Evolutionary conservation across 768 basidiomycete genomes (phyloP).

Genomic region (Kondoa subrosea): DNA sequence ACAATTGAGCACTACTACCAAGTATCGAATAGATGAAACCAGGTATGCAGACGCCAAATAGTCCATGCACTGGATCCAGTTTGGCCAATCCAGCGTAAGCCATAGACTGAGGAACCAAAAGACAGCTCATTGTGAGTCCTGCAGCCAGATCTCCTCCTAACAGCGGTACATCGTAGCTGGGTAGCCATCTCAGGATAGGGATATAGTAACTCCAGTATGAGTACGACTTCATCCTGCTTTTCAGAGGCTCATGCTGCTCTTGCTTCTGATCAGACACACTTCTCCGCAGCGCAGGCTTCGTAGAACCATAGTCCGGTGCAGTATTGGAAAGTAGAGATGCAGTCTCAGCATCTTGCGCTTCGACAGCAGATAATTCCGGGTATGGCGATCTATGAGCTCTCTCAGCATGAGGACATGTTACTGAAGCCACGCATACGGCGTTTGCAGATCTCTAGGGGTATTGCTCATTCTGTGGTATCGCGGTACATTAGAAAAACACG

Average conservation of each 20-base stretch:
- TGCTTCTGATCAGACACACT: neutral
- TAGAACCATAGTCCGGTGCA: neutral
- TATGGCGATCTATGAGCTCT: neutral
- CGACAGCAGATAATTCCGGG: neutral
- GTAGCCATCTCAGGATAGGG: slow-evolving; percentile 25
- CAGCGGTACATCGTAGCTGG: slow-evolving; percentile 15
- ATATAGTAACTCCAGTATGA: slow-evolving; percentile 11
- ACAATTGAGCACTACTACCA: slow-evolving; percentile 27
- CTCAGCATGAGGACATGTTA: neutral
- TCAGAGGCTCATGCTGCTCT: neutral
- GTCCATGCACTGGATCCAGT: slow-evolving; percentile 23
- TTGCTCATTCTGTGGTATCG: neutral
- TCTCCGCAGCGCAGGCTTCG: neutral
- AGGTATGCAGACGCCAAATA: slow-evolving; percentile 26
- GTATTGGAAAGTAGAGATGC: neutral
- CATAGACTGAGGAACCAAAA: slow-evolving; percentile 27
- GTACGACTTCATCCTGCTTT: neutral
- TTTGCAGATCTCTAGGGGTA: neutral
- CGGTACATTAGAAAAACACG: no score
- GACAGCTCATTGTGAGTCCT: slow-evolving; percentile 23
- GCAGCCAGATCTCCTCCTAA: slow-evolving; percentile 23
- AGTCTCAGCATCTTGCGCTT: neutral
- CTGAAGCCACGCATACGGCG: neutral
- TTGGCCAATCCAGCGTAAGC: slow-evolving; percentile 25
- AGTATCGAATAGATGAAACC: slow-evolving; percentile 25